phyloP scores from a whole-genome alignment of 1,284 basidiomycete species.

The Testicularia cyperi region DNA sequence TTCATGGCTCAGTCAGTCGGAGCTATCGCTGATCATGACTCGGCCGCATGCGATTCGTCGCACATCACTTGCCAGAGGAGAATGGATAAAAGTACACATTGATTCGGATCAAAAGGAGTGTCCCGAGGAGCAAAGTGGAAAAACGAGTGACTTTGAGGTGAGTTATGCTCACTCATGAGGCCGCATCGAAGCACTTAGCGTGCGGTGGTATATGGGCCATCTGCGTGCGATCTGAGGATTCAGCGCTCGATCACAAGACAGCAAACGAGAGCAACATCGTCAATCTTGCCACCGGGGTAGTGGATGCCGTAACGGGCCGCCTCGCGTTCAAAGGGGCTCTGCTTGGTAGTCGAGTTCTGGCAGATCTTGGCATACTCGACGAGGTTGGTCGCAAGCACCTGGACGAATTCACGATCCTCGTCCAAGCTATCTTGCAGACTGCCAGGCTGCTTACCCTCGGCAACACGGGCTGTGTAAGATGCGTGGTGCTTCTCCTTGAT shows the following conservation, averaged over 20 bases:
- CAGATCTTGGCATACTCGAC: conserved; percentile 47
- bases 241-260: conserved; percentile 62
- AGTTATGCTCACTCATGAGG: no score
- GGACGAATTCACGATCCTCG: conserved; percentile 47
- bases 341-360: conserved; percentile 67
- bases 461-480: conserved; percentile 15
- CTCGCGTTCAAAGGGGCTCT: conserved; percentile 64
- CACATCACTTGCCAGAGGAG: no score
- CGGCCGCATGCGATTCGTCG: no score
- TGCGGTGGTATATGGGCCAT: no score
- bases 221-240: background rate
- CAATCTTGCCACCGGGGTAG: conserved; percentile 62
- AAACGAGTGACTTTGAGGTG: no score
- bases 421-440: conserved; percentile 20
- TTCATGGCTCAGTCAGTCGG: no score
- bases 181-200: no score
- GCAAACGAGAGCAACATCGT: conserved; percentile 64
- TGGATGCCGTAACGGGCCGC: conserved; percentile 52
- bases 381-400: conserved; percentile 44
- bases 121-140: no score
- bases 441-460: background rate
- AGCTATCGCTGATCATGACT: no score
- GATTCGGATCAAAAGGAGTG: no score
- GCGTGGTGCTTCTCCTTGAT: conserved; percentile 54
- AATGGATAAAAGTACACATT: no score